These are phyloP conservation scores for Saccharomyces mikatae DNA, from an alignment of 805 yeast species.

Conservation along the genomic window DNA sequence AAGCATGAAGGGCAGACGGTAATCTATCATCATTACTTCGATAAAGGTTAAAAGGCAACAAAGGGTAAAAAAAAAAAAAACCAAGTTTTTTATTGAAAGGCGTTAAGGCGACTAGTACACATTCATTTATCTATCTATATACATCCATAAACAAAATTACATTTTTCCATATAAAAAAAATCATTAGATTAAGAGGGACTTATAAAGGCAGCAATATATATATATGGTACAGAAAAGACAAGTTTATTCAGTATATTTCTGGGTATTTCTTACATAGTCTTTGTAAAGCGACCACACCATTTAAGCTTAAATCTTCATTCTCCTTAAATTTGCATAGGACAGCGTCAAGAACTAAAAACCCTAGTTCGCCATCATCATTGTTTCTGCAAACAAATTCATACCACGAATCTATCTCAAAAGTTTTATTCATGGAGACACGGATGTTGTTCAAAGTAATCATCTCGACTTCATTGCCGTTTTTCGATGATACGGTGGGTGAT, in stretches of 20 bases:
- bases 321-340: conserved; percentile 22
- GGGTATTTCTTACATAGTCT: conserved; percentile 24
- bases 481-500: conserved; percentile 25
- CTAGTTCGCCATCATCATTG: conserved; percentile 29
- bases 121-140: background rate
- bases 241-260: conserved; percentile 19
- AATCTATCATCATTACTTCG: background rate
- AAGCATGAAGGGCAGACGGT: background rate
- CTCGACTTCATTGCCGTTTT: conserved; percentile 17
- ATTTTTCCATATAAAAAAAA: background rate
- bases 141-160: conserved; percentile 1
- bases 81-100: background rate
- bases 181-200: background rate
- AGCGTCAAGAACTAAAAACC: conserved; percentile 29
- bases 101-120: background rate
- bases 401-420: conserved; percentile 26
- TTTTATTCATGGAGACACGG: conserved; percentile 19
- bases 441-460: conserved; percentile 25
- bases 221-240: too few species aligned
- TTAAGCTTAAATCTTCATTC: conserved; percentile 25
- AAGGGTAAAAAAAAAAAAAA: background rate
- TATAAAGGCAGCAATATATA: background rate
- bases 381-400: conserved; percentile 30
- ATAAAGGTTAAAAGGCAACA: background rate
- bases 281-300: conserved; percentile 29